Evolutionary conservation across 2,329 filamentous ascomycete genomes (phyloP), one percentile per base, ranked within the genome.

Genomic region (Ceratocystis colombiana): DNA sequence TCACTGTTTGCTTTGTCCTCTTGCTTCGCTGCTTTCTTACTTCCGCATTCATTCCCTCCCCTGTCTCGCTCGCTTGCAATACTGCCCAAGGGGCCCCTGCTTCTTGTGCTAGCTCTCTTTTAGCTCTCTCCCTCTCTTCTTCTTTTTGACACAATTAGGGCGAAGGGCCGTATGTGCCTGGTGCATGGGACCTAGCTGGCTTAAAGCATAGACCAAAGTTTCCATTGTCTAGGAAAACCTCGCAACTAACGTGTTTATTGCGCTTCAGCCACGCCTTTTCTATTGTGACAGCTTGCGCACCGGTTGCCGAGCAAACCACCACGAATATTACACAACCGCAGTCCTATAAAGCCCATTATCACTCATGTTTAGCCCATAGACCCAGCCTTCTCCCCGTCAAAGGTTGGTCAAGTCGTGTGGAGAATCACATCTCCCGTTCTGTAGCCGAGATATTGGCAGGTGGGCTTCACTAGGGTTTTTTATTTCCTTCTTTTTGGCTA

Each of bases 391-490:
- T 10, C 25, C 5, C 55, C 7, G 7, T 20, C 53, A 30, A 28
- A 28, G 30, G 53, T 33, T 28, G 12, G 50, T 2, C 53, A 57
- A 57, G 22, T 30, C 10, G 37, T 59, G 55, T 59, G 55, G 55
- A 59, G 55, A 33, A 59, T 20, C 55, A 20, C 55, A 37, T 59
- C 55, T 59, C 28, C 55, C 55, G 55, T 59, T 17, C 17, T 37
- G 28, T 37, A 59, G 17, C 55, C 55, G 55, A 59, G 55, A 59
- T 59, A 59, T 59, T 59, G 28, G 55, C 55, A 59, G 55, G 55
- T 59, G 28, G 28, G 25, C 30, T 33, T 59, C 15, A 20, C 55
- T 59, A 37, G 55, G 55, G 55, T 20, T 15, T 4, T 10, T 41
- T 3, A 12, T 41, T 41, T 15, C 3, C 3, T 41, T 5, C 4